A percentile compares a stretch with the other conserved stretches of the same genome.
phyloP scores from a whole-genome alignment of 2,329 filamentous ascomycete species.

The Trichoderma guizhouense region DNA sequence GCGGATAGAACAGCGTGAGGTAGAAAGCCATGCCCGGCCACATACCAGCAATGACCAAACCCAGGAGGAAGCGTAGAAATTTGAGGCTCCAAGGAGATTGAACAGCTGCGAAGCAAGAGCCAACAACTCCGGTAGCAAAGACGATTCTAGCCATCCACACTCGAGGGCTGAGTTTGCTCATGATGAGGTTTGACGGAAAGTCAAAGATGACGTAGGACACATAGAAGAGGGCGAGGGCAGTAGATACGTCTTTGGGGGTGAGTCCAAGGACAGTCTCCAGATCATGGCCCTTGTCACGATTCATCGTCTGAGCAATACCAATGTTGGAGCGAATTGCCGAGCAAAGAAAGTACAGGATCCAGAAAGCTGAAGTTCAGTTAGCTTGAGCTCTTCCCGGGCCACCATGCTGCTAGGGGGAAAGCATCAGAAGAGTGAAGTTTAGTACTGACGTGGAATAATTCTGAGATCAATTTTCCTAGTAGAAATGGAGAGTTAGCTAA shows the following conservation, averaged over 20 bases:
- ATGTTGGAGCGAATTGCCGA: constrained; percentile 90
- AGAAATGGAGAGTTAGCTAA: not conserved
- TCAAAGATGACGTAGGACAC: constrained; percentile 90
- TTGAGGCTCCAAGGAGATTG: constrained; percentile 81
- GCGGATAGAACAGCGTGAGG: constrained; percentile 86
- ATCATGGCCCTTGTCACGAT: constrained; percentile 65
- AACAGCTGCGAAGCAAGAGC: constrained; percentile 78
- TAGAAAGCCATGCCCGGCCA: constrained; percentile 97
- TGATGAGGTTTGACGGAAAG: constrained; percentile 81
- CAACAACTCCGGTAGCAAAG: constrained; percentile 79
- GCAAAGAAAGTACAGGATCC: constrained; percentile 87
- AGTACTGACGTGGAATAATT: constrained; percentile 53
- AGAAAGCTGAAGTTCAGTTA: constrained; percentile 59
- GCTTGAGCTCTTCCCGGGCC: not conserved
- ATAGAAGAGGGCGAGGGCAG: constrained; percentile 83
- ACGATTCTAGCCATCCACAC: constrained; percentile 93
- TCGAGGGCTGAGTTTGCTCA: constrained; percentile 79
- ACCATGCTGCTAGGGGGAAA: too few species aligned
- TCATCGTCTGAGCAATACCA: constrained; percentile 94
- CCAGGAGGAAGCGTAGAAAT: constrained; percentile 80
- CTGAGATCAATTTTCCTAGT: constrained; percentile 55
- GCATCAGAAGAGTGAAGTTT: not conserved
- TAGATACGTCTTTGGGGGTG: constrained; percentile 73
- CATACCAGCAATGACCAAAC: constrained; percentile 86
- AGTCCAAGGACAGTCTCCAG: constrained; percentile 69